These are phyloP conservation scores for Nicotiana otophora DNA, from an alignment of 257 asterid genomes.

Conservation along the genomic window DNA sequence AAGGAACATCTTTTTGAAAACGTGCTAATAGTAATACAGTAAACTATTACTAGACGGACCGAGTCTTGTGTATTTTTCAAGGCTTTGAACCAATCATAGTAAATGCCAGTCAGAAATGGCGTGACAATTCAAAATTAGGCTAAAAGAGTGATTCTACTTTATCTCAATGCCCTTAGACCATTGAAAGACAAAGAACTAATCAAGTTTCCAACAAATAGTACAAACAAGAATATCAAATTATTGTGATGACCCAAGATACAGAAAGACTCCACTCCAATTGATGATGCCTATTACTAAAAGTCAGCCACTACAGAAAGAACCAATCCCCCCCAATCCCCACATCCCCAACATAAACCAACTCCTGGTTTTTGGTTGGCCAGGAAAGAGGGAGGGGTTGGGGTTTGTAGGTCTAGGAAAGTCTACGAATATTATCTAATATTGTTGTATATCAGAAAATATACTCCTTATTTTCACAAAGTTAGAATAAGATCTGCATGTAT, in stretches of 20 bases:
- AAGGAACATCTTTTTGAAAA: neutral
- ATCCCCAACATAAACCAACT: neutral
- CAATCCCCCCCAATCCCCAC: neutral
- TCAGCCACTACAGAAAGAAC: neutral
- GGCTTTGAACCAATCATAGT: neutral
- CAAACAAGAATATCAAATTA: neutral
- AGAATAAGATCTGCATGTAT: accelerated
- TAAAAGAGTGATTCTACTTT: neutral
- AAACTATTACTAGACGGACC: neutral
- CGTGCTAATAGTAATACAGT: neutral
- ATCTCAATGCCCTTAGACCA: neutral
- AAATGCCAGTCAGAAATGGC: constrained; percentile 9
- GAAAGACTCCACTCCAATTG: neutral
- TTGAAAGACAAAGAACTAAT: neutral
- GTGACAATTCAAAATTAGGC: neutral
- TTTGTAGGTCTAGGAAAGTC: constrained; percentile 14
- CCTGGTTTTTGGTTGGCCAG: neutral
- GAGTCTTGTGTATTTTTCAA: neutral
- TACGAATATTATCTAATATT: too few species aligned
- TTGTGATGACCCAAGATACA: neutral
- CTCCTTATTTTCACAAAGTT: too few species aligned
- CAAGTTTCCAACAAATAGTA: neutral
- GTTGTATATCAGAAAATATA: too few species aligned
- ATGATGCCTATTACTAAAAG: neutral
- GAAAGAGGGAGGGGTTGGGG: neutral